A percentile compares a stretch with the other conserved stretches of the same genome.
Conservation (phyloP, 441 rosid species). For the Erysimum cheiri region DNA sequence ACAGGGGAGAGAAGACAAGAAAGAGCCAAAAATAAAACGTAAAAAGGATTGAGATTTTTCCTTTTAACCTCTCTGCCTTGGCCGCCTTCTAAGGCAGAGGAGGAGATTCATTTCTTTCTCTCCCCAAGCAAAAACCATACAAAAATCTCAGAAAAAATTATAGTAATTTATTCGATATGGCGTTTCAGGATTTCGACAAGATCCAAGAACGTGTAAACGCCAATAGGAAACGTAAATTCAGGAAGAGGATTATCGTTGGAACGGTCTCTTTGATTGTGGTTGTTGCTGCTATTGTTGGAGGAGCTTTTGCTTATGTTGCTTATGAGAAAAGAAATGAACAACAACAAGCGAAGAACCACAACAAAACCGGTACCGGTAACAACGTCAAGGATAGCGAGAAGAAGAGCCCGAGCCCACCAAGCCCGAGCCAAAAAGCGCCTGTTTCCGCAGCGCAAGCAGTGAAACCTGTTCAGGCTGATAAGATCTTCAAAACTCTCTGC, state of each 20-base stretch:
- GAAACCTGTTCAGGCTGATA: slow-evolving; percentile 36
- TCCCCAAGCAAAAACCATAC: slow-evolving; percentile 35
- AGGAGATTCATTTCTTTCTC: slow-evolving; percentile 49
- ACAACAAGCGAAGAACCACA: not conserved
- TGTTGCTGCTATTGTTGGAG: slow-evolving; percentile 49
- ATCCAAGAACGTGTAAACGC: slow-evolving; percentile 68
- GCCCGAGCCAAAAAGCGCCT: slow-evolving; percentile 25
- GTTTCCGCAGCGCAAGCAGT: slow-evolving; percentile 15
- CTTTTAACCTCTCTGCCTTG: slow-evolving; percentile 76
- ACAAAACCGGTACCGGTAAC: not conserved
- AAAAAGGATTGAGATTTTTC: not conserved
- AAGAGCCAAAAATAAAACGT: slow-evolving; percentile 25
- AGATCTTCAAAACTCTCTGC: slow-evolving; percentile 55
- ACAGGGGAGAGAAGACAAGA: slow-evolving; percentile 15
- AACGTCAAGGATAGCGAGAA: slow-evolving; percentile 21
- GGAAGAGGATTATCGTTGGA: slow-evolving; percentile 52
- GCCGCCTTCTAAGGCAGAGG: slow-evolving; percentile 64
- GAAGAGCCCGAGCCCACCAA: slow-evolving; percentile 29
- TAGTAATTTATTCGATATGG: slow-evolving; percentile 47
- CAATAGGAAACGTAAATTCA: slow-evolving; percentile 60
- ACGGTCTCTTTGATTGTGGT: slow-evolving; percentile 46
- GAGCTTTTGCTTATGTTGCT: slow-evolving; percentile 46
- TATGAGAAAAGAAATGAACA: slow-evolving; percentile 22
- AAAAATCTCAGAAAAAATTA: slow-evolving; percentile 1
- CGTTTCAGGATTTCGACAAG: slow-evolving; percentile 80